Conservation (phyloP, 169 alveolate species). For the Plasmodium malariae region DNA sequence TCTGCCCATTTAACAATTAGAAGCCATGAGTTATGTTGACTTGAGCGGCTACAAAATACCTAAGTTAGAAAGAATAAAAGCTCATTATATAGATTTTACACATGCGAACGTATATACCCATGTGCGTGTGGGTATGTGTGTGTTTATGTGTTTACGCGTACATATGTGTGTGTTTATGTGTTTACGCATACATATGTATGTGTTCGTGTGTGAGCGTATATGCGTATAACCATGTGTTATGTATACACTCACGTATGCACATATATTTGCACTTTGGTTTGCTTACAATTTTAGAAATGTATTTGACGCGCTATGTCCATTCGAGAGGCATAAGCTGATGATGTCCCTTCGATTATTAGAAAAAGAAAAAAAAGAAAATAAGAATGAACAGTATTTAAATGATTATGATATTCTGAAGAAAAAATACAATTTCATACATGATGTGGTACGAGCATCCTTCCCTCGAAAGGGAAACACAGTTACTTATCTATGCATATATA, state of each 20-base stretch:
- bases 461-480: neutral
- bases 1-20: neutral
- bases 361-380: slow-evolving; percentile 20
- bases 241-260: neutral
- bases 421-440: slow-evolving; percentile 49
- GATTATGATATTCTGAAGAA: slow-evolving; percentile 52
- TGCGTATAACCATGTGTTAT: neutral
- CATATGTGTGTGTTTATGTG: neutral
- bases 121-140: no score
- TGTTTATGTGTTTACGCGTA: no score
- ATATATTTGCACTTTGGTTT: neutral
- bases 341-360: slow-evolving; percentile 47
- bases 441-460: slow-evolving; percentile 20
- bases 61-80: slow-evolving; percentile 4
- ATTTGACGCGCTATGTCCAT: slow-evolving; percentile 36
- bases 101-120: no score
- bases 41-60: slow-evolving; percentile 53
- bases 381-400: slow-evolving; percentile 8
- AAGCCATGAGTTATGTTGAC: slow-evolving; percentile 19
- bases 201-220: no score
- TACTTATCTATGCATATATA: neutral
- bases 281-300: neutral
- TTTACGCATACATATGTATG: neutral
- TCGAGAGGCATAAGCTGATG: slow-evolving; percentile 62
- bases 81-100: no score